phyloP scores from a whole-genome alignment of 306 rosid species.

The Sindora glabra region DNA sequence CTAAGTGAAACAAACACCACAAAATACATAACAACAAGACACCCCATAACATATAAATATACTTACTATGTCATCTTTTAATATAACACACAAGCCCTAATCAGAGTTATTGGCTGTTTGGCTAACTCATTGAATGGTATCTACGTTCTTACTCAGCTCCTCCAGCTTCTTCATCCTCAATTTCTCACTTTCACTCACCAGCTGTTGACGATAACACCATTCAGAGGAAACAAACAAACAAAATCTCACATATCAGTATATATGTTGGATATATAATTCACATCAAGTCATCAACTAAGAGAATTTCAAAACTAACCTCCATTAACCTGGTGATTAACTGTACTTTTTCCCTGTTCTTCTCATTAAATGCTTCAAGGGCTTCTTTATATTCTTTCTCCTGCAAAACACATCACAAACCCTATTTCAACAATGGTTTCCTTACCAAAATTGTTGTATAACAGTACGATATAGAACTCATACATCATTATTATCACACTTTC shows the following conservation, averaged over 20 bases:
- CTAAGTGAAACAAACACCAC: slow-evolving; percentile 49
- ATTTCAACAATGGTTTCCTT: neutral
- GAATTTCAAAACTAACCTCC: slow-evolving; percentile 32
- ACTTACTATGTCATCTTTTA: slow-evolving; percentile 47
- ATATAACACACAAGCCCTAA: slow-evolving; percentile 93
- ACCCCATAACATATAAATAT: slow-evolving; percentile 56
- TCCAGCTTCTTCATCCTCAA: slow-evolving; percentile 99
- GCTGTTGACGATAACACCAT: slow-evolving; percentile 30
- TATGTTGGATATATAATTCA: neutral
- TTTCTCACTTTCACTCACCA: slow-evolving; percentile 78
- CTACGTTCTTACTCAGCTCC: slow-evolving; percentile 97
- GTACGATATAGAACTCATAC: neutral
- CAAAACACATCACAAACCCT: slow-evolving; percentile 4
- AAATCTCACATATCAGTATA: neutral
- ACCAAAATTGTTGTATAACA: neutral
- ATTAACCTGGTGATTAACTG: slow-evolving; percentile 52
- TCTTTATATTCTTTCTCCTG: slow-evolving; percentile 98
- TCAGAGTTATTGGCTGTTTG: slow-evolving; percentile 40
- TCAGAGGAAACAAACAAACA: neutral
- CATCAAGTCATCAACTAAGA: neutral
- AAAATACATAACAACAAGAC: slow-evolving; percentile 57
- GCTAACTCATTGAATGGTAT: slow-evolving; percentile 52
- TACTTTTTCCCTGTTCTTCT: slow-evolving; percentile 93
- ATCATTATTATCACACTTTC: neutral
- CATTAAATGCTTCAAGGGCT: slow-evolving; percentile 94